Conservation (phyloP, 345 rosid species). For the Rubroshorea leprosula region DNA sequence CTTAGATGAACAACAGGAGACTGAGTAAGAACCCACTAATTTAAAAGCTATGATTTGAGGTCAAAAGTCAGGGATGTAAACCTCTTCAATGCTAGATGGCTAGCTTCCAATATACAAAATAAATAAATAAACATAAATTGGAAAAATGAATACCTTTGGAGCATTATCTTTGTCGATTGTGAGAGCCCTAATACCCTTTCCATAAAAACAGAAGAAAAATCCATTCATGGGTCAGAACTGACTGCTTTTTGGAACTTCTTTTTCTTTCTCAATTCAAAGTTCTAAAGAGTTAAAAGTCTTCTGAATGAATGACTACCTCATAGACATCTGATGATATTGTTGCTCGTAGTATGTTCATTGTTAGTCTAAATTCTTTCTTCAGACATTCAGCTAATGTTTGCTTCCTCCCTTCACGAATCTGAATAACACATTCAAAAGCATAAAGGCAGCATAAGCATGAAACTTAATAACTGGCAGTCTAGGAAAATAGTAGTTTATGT, state of each 20-base stretch:
- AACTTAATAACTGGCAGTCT: neutral
- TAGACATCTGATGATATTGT: slow-evolving; percentile 69
- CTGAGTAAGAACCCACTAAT: no score
- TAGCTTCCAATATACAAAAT: no score
- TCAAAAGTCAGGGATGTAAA: no score
- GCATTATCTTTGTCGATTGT: slow-evolving; percentile 89
- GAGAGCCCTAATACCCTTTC: slow-evolving; percentile 84
- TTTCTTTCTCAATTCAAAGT: neutral
- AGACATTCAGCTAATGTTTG: slow-evolving; percentile 62
- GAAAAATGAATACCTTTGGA: slow-evolving; percentile 56
- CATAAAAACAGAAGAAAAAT: slow-evolving; percentile 4
- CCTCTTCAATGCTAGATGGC: no score
- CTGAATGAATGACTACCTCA: slow-evolving; percentile 51
- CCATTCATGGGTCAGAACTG: slow-evolving; percentile 10
- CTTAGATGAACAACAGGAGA: no score
- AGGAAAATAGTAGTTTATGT: no score
- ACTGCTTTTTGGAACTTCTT: neutral
- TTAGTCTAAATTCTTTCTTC: slow-evolving; percentile 79
- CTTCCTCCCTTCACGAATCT: slow-evolving; percentile 87
- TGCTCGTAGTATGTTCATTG: slow-evolving; percentile 56
- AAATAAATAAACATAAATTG: neutral
- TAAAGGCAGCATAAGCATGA: slow-evolving; percentile 1
- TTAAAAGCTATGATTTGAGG: no score
- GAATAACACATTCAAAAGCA: slow-evolving; percentile 9
- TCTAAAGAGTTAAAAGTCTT: slow-evolving; percentile 1